Conservation (phyloP, 2,329 filamentous ascomycete genomes). For the Aspergillus viridinutans region DNA sequence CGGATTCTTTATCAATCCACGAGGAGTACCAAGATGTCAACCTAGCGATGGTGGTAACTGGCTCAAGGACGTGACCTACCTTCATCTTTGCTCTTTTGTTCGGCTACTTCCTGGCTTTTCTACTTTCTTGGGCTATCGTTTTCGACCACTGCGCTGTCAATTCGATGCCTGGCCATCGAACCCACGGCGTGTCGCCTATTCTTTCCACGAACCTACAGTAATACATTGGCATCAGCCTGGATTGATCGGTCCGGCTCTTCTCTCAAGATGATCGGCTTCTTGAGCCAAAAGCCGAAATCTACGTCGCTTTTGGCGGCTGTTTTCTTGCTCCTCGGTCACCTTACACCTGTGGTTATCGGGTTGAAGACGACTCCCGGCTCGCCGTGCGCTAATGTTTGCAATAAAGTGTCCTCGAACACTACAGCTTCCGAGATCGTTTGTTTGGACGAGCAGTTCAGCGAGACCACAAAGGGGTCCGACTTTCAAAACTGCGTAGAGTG, state of each 20-base stretch:
- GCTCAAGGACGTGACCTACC: not conserved
- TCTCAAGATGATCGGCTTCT: slow-evolving; percentile 19
- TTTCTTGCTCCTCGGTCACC: slow-evolving; percentile 16
- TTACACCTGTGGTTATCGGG: slow-evolving; percentile 20
- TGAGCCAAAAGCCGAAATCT: slow-evolving; percentile 9
- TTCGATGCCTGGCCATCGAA: slow-evolving; percentile 10
- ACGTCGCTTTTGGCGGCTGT: slow-evolving; percentile 16
- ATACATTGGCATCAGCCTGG: not conserved
- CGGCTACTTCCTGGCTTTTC: not conserved
- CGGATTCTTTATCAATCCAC: slow-evolving; percentile 6
- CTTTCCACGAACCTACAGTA: slow-evolving; percentile 5
- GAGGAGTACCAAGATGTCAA: slow-evolving; percentile 1
- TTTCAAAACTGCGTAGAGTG: slow-evolving; percentile 42
- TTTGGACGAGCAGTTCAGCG: slow-evolving; percentile 34
- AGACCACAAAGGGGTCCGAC: slow-evolving; percentile 28
- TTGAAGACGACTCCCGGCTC: slow-evolving; percentile 34
- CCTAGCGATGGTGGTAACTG: not conserved
- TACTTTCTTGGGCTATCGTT: not conserved
- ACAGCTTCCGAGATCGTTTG: slow-evolving; percentile 41
- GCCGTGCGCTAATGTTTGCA: slow-evolving; percentile 35
- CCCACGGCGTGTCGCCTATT: not conserved
- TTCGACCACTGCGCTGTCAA: not conserved
- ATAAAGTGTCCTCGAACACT: slow-evolving; percentile 29
- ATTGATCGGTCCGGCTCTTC: not conserved
- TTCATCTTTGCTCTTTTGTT: not conserved